These are phyloP conservation scores for Sporothrix mexicana DNA, from an alignment of 2,329 filamentous ascomycete genomes.

Conservation along the genomic window DNA sequence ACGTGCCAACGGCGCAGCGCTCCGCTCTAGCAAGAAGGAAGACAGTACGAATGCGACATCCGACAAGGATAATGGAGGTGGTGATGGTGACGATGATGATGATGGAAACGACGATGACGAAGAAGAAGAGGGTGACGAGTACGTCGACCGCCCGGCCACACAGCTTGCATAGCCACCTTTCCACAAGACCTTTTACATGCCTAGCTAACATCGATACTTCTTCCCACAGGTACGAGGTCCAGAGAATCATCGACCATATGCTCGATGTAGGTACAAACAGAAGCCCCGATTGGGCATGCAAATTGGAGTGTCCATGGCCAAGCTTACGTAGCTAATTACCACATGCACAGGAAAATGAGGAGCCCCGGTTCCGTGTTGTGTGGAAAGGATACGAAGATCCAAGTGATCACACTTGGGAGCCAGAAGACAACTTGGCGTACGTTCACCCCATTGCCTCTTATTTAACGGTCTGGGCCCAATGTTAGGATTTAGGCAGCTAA, in stretches of 20 bases:
- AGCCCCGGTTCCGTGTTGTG: conserved; percentile 71
- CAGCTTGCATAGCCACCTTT: too few relatives aligned
- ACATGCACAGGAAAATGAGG: conserved; percentile 47
- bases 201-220: conserved; percentile 33
- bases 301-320: too few relatives aligned
- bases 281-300: neutral
- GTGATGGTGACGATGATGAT: conserved; percentile 41
- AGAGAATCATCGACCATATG: conserved; percentile 72
- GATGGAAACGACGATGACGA: conserved; percentile 48
- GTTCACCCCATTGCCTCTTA: neutral
- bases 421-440: conserved; percentile 70
- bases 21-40: conserved; percentile 17
- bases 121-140: conserved; percentile 45
- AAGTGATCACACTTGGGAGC: conserved; percentile 78
- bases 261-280: conserved; percentile 50
- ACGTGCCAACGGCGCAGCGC: conserved; percentile 13
- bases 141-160: neutral
- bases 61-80: conserved; percentile 24
- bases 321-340: neutral
- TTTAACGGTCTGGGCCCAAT: neutral
- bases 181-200: neutral
- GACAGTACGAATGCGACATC: neutral
- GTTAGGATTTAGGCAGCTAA: neutral
- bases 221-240: conserved; percentile 69
- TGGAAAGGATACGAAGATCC: conserved; percentile 80